Conservation (phyloP, 2,329 filamentous ascomycete genomes). For the Coniochaeta sp. region DNA sequence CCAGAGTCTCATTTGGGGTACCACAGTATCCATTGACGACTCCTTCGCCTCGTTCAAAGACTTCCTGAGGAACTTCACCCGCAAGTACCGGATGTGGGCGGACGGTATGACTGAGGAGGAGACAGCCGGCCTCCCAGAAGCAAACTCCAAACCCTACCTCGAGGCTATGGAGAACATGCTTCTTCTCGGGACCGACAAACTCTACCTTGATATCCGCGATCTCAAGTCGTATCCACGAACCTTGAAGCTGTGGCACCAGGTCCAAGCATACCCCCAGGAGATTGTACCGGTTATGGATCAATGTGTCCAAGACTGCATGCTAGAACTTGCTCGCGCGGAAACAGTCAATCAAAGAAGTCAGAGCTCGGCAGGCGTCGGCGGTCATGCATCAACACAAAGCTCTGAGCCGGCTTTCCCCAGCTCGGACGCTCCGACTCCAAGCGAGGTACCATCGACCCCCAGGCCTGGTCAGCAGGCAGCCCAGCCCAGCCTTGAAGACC, state of each 20-base stretch:
- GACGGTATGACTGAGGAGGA: constrained; percentile 78
- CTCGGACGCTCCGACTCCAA: constrained; percentile 53
- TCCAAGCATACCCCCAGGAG: constrained; percentile 90
- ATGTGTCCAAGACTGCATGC: constrained; percentile 84
- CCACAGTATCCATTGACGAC: constrained; percentile 89
- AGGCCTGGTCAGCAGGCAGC: constrained; percentile 36
- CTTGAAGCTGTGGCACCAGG: constrained; percentile 88
- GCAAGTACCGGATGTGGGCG: constrained; percentile 87
- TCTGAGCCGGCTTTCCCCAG: constrained; percentile 72
- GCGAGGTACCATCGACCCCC: constrained; percentile 40
- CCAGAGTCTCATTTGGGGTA: constrained; percentile 88
- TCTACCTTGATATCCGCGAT: constrained; percentile 85
- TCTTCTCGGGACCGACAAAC: constrained; percentile 69
- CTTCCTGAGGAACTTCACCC: constrained; percentile 85
- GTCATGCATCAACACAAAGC: constrained; percentile 47
- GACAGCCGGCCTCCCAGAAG: constrained; percentile 59
- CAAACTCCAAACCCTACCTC: constrained; percentile 74
- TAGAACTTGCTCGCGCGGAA: constrained; percentile 77
- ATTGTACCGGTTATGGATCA: constrained; percentile 97
- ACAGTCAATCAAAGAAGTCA: constrained; percentile 64
- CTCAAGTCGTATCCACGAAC: constrained; percentile 90
- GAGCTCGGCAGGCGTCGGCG: constrained; percentile 40
- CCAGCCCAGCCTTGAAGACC: constrained; percentile 60
- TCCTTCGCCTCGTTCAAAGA: constrained; percentile 83
- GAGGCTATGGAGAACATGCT: constrained; percentile 87